phyloP scores from a whole-genome alignment of 2,329 filamentous ascomycete species.

The Hypoxylon sp. region DNA sequence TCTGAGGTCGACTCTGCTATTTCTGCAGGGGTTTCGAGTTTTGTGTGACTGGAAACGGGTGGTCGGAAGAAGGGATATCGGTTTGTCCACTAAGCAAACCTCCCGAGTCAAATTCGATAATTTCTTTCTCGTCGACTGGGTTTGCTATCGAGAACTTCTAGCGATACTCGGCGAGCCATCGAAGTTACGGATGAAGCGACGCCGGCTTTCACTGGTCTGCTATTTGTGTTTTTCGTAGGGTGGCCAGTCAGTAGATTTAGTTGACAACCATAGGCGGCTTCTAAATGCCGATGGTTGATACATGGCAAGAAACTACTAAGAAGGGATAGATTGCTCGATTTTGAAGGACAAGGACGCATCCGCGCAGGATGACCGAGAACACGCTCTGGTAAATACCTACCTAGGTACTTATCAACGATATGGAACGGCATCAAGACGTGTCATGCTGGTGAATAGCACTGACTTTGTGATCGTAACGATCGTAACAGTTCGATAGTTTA shows the following conservation, averaged over 20 bases:
- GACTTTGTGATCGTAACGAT: background rate
- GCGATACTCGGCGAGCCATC: slow-evolving; percentile 10
- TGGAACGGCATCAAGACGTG: background rate
- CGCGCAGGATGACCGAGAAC: background rate
- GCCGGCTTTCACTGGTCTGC: background rate
- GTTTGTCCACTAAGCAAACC: slow-evolving; percentile 8
- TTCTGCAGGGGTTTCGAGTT: background rate
- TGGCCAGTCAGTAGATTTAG: background rate
- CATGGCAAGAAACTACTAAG: background rate
- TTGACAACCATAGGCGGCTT: background rate
- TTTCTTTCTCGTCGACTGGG: background rate
- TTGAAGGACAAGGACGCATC: background rate
- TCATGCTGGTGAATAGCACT: background rate
- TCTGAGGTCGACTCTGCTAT: background rate
- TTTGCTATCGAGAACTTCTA: background rate
- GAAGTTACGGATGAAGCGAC: slow-evolving; percentile 4
- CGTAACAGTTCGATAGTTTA: background rate
- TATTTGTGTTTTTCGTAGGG: background rate
- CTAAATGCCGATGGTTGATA: background rate
- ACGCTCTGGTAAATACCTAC: slow-evolving; percentile 10
- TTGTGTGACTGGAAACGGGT: no score
- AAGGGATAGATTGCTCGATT: background rate
- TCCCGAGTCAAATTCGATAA: background rate
- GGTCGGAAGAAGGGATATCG: background rate
- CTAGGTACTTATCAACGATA: slow-evolving; percentile 5